Evolutionary conservation across 805 yeast species (phyloP).

Genomic region (Pichia occidentalis): DNA sequence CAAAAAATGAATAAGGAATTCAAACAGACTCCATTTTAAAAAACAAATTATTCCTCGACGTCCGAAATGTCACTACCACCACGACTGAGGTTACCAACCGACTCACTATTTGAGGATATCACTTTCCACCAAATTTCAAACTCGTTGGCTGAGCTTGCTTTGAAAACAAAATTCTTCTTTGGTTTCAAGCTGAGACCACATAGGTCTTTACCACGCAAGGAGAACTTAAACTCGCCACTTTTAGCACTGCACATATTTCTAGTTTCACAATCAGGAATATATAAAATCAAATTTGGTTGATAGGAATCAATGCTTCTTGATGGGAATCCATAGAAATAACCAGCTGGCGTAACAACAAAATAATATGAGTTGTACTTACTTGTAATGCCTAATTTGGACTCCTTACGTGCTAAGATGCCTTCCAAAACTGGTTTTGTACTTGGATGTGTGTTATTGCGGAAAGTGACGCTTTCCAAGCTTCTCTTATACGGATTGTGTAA

Average conservation of each 20-base stretch:
- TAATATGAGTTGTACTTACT: conserved; percentile 39
- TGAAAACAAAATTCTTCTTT: conserved; percentile 31
- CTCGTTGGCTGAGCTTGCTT: conserved; percentile 40
- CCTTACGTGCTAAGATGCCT: conserved; percentile 41
- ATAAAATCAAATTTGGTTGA: conserved; percentile 40
- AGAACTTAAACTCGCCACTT: conserved; percentile 35
- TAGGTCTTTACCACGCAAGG: conserved; percentile 30
- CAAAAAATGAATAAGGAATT: too few species aligned
- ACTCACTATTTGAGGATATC: too few species aligned
- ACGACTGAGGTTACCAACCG: too few species aligned
- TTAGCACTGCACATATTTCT: conserved; percentile 20
- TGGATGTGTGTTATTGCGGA: conserved; percentile 34
- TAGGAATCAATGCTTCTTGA: conserved; percentile 37
- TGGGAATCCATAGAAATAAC: conserved; percentile 41
- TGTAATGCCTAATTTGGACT: conserved; percentile 31
- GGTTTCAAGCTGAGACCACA: conserved; percentile 33
- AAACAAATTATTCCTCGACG: too few species aligned
- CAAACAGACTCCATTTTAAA: too few species aligned
- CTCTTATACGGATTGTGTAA: conserved; percentile 28
- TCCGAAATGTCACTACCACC: neutral
- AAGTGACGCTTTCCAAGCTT: conserved; percentile 30
- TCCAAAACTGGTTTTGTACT: conserved; percentile 40
- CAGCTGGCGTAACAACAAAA: conserved; percentile 41
- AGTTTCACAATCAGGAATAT: conserved; percentile 40
- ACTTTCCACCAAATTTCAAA: conserved; percentile 40